Evolutionary conservation across 2,329 filamentous ascomycete genomes (phyloP).

Genomic region (Neurospora crassa): DNA sequence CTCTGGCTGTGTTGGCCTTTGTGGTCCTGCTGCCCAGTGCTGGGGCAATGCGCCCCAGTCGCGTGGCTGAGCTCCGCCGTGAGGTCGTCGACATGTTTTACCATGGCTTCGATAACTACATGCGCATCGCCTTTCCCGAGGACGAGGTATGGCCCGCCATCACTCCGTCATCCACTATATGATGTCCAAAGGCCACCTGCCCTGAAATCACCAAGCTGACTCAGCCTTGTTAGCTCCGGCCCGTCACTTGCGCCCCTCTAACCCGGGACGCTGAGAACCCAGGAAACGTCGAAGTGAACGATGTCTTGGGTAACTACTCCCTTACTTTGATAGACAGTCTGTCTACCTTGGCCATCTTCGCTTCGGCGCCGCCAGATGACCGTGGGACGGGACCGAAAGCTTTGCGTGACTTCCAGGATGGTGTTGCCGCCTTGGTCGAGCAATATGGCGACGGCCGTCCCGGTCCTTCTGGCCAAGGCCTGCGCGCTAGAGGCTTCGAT

Average conservation of each 20-base stretch:
- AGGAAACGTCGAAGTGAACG: conserved; percentile 77
- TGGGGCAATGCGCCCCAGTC: conserved; percentile 44
- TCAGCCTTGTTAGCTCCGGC: conserved; percentile 52
- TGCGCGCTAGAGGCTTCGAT: conserved; percentile 74
- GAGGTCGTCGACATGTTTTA: conserved; percentile 79
- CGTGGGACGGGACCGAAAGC: conserved; percentile 49
- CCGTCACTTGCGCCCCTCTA: conserved; percentile 73
- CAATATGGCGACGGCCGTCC: conserved; percentile 79
- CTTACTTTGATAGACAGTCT: conserved; percentile 91
- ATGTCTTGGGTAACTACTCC: conserved; percentile 94
- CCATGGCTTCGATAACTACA: conserved; percentile 94
- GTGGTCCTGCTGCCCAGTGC: conserved; percentile 32
- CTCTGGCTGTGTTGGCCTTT: conserved; percentile 10
- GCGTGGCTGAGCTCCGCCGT: conserved; percentile 44
- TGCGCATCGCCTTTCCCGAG: conserved; percentile 87
- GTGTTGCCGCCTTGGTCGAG: conserved; percentile 63
- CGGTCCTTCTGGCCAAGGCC: conserved; percentile 59
- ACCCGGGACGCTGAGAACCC: conserved; percentile 75
- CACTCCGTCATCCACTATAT: background rate
- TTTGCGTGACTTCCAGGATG: conserved; percentile 67
- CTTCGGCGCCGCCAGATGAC: conserved; percentile 56
- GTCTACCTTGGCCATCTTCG: conserved; percentile 86
- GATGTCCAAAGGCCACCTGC: background rate
- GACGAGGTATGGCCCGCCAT: conserved; percentile 57
- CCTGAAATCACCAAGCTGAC: conserved; percentile 5